Evolutionary conservation across 2,329 filamentous ascomycete genomes (phyloP).

Genomic region (Alternaria brassicicola): DNA sequence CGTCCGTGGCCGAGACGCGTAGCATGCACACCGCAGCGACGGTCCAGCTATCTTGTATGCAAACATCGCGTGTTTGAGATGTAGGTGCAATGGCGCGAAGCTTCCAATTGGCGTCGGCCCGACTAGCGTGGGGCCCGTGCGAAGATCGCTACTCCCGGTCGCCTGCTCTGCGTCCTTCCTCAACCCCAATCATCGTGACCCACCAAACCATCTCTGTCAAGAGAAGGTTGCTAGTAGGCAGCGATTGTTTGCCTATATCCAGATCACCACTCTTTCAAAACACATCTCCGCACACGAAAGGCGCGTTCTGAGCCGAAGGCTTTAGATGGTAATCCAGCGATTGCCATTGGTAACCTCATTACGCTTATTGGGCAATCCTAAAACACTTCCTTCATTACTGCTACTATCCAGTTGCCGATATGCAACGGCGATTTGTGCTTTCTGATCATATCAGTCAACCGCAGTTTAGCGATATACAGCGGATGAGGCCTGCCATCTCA

Average conservation of each 20-base stretch:
- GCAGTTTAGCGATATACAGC: neutral
- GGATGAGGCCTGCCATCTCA: neutral
- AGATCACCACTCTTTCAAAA: neutral
- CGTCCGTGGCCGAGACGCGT: neutral
- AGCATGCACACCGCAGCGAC: conserved; percentile 7
- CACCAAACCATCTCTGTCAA: neutral
- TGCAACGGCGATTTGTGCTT: neutral
- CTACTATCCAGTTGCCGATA: neutral
- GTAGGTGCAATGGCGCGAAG: conserved; percentile 11
- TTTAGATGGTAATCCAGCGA: neutral
- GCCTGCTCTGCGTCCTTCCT: neutral
- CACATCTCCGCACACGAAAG: no score
- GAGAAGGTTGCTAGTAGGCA: neutral
- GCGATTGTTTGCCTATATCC: no score
- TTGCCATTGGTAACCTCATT: neutral
- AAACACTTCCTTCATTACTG: neutral
- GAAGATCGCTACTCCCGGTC: neutral
- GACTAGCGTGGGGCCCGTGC: conserved; percentile 12
- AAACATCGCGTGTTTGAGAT: conserved; percentile 15
- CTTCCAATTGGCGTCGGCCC: conserved; percentile 15
- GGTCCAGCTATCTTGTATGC: conserved; percentile 4
- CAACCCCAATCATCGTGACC: neutral
- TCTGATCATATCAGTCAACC: neutral
- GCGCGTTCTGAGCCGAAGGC: neutral
- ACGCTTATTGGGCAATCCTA: neutral